A percentile compares a stretch with the other conserved stretches of the same genome.
phyloP scores from a whole-genome alignment of 768 basidiomycete species.

The Obba rivulosa region DNA sequence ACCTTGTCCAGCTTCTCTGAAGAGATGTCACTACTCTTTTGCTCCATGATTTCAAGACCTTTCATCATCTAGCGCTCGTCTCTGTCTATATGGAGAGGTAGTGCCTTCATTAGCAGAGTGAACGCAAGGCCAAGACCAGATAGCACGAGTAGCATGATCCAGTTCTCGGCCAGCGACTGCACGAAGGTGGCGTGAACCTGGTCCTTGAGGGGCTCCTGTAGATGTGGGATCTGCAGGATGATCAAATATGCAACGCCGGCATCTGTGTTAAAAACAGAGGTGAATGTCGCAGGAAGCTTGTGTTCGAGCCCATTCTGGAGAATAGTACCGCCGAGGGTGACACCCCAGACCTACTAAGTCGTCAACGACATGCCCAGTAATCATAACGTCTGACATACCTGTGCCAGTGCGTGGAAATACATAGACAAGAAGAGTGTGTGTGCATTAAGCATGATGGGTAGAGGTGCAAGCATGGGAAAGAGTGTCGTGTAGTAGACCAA shows the following conservation, averaged over 20 bases:
- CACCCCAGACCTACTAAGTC: constrained; percentile 28
- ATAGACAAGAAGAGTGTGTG: constrained; percentile 27
- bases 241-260: constrained; percentile 21
- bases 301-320: constrained; percentile 32
- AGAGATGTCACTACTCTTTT: no score
- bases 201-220: constrained; percentile 17
- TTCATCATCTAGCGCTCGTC: constrained; percentile 19
- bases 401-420: constrained; percentile 19
- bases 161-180: constrained; percentile 22
- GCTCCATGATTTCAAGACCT: no score
- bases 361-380: no score
- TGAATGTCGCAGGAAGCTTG: constrained; percentile 24
- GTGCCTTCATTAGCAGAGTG: constrained; percentile 21
- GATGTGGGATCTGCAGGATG: constrained; percentile 23
- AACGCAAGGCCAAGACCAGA: constrained; percentile 22
- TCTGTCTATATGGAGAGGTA: constrained; percentile 21
- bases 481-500: constrained; percentile 20
- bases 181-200: constrained; percentile 25
- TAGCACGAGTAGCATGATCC: constrained; percentile 26
- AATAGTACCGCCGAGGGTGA: constrained; percentile 30
- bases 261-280: constrained; percentile 17
- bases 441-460: constrained; percentile 27
- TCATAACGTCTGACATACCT: constrained; percentile 10
- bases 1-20: no score
- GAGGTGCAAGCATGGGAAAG: constrained; percentile 34